Evolutionary conservation across 176 grass and related monocot genomes (phyloP).

Genomic region (Oryza officinalis): DNA sequence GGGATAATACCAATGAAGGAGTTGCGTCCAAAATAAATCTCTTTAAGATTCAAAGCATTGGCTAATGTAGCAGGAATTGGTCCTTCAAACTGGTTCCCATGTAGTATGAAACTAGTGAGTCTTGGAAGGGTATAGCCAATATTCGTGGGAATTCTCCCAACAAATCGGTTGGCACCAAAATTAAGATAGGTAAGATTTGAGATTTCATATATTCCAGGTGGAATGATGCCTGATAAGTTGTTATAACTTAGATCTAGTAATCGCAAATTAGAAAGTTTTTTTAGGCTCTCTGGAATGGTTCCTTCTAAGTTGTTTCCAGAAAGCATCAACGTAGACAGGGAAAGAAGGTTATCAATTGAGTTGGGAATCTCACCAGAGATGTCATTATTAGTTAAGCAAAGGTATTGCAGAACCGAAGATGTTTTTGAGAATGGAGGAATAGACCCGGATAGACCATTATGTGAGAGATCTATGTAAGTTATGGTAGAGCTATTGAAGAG

Average conservation of each 20-base stretch:
- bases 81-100: slow-evolving; percentile 35
- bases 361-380: slow-evolving; percentile 41
- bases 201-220: slow-evolving; percentile 24
- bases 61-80: slow-evolving; percentile 31
- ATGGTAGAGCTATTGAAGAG: not conserved
- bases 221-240: slow-evolving; percentile 28
- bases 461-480: slow-evolving; percentile 21
- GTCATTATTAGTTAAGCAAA: not conserved
- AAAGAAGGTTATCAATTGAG: slow-evolving; percentile 33
- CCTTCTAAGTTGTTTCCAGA: slow-evolving; percentile 27
- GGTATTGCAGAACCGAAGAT: not conserved
- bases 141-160: slow-evolving; percentile 15
- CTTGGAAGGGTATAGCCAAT: slow-evolving; percentile 32
- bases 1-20: slow-evolving; percentile 27
- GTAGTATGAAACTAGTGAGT: slow-evolving; percentile 8
- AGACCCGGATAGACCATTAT: slow-evolving; percentile 3
- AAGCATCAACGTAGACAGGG: not conserved
- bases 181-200: not conserved
- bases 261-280: not conserved
- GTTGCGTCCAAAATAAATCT: slow-evolving; percentile 1
- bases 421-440: not conserved
- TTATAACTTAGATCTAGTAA: slow-evolving; percentile 11
- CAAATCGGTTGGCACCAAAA: slow-evolving; percentile 18
- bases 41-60: slow-evolving; percentile 27
- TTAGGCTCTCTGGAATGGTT: slow-evolving; percentile 25